Evolutionary conservation across 768 basidiomycete species (phyloP).

Genomic region (Boletus reticulatus): DNA sequence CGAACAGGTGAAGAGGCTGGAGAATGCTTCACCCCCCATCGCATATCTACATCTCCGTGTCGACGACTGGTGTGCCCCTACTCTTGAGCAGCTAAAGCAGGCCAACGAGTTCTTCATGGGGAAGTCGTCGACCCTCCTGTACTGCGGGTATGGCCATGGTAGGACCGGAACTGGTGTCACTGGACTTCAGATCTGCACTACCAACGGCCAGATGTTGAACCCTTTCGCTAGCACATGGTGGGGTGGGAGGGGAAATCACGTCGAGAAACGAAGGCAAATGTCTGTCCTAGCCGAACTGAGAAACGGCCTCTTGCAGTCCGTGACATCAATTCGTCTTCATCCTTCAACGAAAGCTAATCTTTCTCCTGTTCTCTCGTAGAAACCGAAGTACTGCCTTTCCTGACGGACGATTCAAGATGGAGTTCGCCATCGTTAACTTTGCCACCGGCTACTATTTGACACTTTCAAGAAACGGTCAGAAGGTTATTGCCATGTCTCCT

Average conservation of each 20-base stretch:
- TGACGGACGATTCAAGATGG: not conserved
- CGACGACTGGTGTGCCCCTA: not conserved
- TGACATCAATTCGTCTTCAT: not conserved
- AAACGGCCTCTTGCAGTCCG: not conserved
- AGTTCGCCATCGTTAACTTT: not conserved
- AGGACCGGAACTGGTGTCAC: not conserved
- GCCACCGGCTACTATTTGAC: not conserved
- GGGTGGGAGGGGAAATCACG: not conserved
- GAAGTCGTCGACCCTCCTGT: not conserved
- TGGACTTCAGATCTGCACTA: not conserved
- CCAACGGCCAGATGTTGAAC: not conserved
- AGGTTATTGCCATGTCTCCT: not conserved
- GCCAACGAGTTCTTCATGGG: not conserved
- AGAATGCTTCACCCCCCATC: not conserved
- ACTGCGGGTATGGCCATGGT: not conserved
- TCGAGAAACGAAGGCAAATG: not conserved
- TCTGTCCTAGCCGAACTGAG: not conserved
- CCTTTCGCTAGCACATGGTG: not conserved
- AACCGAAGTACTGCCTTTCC: not conserved
- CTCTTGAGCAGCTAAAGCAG: not conserved
- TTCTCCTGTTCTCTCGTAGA: not conserved
- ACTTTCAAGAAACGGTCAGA: not conserved
- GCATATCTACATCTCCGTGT: not conserved
- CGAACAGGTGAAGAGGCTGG: not conserved
- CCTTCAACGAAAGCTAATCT: not conserved